Percentiles rank a stretch among this genome's conserved stretches.
Evolutionary conservation across 148 eudicot species (phyloP).

Genomic region (Beta vulgaris): DNA sequence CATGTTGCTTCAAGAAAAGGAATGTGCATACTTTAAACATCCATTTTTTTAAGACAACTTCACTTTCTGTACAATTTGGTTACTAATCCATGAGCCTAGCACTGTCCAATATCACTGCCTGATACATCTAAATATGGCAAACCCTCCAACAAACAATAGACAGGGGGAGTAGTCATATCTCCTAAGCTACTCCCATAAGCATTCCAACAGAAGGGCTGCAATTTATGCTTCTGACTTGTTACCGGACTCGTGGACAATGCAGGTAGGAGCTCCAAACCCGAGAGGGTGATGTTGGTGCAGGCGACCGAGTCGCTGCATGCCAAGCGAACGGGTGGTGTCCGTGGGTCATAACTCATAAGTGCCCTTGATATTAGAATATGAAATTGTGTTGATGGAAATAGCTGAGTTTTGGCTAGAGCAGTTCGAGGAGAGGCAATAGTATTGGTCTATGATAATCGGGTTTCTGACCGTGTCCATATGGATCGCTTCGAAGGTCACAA

Average conservation of each 20-base stretch:
- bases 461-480: conserved; percentile 83
- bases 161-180: conserved; percentile 41
- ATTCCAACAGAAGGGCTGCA: conserved; percentile 72
- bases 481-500: conserved; percentile 53
- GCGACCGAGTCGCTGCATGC: conserved; percentile 73
- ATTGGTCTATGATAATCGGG: conserved; percentile 88
- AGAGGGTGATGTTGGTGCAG: conserved; percentile 60
- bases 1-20: not conserved
- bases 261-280: conserved; percentile 52
- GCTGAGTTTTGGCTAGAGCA: conserved; percentile 75
- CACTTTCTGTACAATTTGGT: conserved; percentile 10
- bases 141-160: conserved; percentile 67
- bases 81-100: conserved; percentile 30
- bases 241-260: conserved; percentile 17
- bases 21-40: not conserved
- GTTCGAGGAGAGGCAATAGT: conserved; percentile 56
- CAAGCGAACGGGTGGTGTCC: conserved; percentile 57
- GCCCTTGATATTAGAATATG: conserved; percentile 56
- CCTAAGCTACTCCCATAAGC: conserved; percentile 51
- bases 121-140: conserved; percentile 35
- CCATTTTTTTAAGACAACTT: not conserved
- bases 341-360: conserved; percentile 63
- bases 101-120: conserved; percentile 30
- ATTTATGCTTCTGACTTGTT: conserved; percentile 9
- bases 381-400: conserved; percentile 41